phyloP scores from a whole-genome alignment of 805 yeast genomes.

The Blastobotrys americana region DNA sequence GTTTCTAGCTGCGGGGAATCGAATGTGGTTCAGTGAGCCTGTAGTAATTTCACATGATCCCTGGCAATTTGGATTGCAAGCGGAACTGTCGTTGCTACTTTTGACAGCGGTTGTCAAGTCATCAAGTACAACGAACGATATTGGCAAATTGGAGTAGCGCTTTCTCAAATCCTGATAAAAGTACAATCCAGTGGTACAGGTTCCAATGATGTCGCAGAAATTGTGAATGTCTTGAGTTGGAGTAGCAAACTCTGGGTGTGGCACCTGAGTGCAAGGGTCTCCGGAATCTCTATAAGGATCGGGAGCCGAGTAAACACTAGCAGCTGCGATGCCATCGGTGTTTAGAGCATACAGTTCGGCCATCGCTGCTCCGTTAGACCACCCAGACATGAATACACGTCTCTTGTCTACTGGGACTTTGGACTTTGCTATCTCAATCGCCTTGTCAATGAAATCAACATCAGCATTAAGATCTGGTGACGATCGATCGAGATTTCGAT shows the following conservation, averaged over 20 bases:
- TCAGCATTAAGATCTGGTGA: constrained; percentile 1
- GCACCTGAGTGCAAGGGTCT: constrained; percentile 5
- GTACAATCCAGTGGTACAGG: constrained; percentile 3
- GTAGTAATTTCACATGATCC: background rate
- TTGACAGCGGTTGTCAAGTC: background rate
- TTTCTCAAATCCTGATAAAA: constrained; percentile 3
- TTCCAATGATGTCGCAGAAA: constrained; percentile 1
- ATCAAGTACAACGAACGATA: constrained; percentile 2
- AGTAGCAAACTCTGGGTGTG: background rate
- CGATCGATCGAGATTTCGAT: constrained; percentile 2
- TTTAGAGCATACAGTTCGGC: constrained; percentile 2
- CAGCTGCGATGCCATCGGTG: constrained; percentile 2
- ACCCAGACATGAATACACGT: constrained; percentile 1
- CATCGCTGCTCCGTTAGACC: constrained; percentile 3
- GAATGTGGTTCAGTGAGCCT: constrained; percentile 1
- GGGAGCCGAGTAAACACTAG: constrained; percentile 1
- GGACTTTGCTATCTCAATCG: constrained; percentile 2
- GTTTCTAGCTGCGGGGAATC: constrained; percentile 1
- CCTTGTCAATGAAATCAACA: constrained; percentile 4
- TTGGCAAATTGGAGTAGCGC: background rate
- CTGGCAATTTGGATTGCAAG: constrained; percentile 2
- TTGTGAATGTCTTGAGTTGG: constrained; percentile 3
- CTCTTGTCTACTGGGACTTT: background rate
- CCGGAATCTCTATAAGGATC: constrained; percentile 1
- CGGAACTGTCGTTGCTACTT: background rate